A percentile compares a stretch with the other conserved stretches of the same genome.
Evolutionary conservation across 495 filamentous ascomycete genomes (phyloP).

Genomic region (Chaetomium tenue): DNA sequence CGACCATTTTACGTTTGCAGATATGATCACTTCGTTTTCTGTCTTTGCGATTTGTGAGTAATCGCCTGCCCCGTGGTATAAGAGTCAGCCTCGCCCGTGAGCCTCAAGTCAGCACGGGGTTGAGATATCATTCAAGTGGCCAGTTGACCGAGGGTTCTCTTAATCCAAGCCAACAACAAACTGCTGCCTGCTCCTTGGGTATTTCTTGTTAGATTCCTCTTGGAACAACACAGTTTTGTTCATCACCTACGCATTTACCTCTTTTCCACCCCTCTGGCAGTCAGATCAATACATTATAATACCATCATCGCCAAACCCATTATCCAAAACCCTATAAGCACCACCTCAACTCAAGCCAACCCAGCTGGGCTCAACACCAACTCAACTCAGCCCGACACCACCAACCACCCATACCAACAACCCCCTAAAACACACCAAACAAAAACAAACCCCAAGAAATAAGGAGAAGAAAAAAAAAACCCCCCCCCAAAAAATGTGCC

Average conservation of each 20-base stretch:
- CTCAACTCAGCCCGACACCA: not conserved
- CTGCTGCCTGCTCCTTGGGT: not conserved
- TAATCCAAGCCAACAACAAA: not conserved
- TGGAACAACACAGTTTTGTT: not conserved
- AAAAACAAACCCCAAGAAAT: not conserved
- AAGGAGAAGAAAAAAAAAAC: not conserved
- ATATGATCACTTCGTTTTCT: not conserved
- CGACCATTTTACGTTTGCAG: not conserved
- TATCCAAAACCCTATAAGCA: not conserved
- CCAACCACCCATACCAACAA: not conserved
- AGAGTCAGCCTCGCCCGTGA: constrained; percentile 10
- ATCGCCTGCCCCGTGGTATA: constrained; percentile 6
- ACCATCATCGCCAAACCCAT: not conserved
- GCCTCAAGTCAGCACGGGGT: constrained; percentile 1
- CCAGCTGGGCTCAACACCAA: not conserved
- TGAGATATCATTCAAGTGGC: not conserved
- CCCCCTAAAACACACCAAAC: not conserved
- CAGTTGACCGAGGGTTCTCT: not conserved
- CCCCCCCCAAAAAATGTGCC: constrained; percentile 35
- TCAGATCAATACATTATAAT: not conserved
- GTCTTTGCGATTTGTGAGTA: not conserved
- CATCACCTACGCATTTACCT: not conserved
- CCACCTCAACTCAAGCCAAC: too few relatives aligned
- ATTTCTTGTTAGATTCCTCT: not conserved
- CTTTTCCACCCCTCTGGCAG: too few relatives aligned